Base-by-base conservation (phyloP, 768 basidiomycete species). In the Pholiota molesta region DNA sequence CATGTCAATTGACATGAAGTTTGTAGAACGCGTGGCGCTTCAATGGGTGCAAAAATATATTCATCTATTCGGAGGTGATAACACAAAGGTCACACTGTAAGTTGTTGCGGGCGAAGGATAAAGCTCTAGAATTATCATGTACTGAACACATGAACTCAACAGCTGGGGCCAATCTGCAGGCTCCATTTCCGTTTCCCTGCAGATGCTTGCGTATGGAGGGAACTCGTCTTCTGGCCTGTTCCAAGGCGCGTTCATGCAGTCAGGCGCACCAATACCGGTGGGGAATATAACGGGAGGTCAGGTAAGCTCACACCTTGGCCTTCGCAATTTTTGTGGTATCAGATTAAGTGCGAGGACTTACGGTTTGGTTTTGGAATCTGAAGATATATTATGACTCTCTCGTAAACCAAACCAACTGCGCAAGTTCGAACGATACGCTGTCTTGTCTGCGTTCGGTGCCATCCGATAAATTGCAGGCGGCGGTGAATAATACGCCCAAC, bases 41-140 rank as follows among this genome's bases (percentile, higher is more conserved):
- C 69, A 79, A 64, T 89, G 86, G 86, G 77, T 86, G 1, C 80
- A 86, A 57, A 77, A 81, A 57, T 79, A 88, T 66, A 84, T 88
- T 53, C 66, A 64, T 42, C 69, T 73, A 0, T 89, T 88, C 62
- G 86, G 86, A 8, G 87, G 87, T 1, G 83, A 88, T 69, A 78
- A 76, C 11, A 63, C 66, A 0, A 81, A 78, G 56, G 82, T 84
- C 16, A 80, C 78, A 2, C 63, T 83, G 77, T 83, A 42, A 56
- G 68, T 44, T 13, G 39, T 8, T 40, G 13, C 23, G n/a, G n/a
- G 26, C n/a, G 35, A 42, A 37, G 1, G 1, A 13, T 37, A 10
- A 37, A 11, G 14, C 10, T 13, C 1, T 9, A 37, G 14, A 37
- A 5, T 3, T 37, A n/a, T n/a, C n/a, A n/a, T n/a, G n/a, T n/a